Evolutionary conservation across 2,329 filamentous ascomycete genomes (phyloP).

Genomic region (Sporothrix pallida): DNA sequence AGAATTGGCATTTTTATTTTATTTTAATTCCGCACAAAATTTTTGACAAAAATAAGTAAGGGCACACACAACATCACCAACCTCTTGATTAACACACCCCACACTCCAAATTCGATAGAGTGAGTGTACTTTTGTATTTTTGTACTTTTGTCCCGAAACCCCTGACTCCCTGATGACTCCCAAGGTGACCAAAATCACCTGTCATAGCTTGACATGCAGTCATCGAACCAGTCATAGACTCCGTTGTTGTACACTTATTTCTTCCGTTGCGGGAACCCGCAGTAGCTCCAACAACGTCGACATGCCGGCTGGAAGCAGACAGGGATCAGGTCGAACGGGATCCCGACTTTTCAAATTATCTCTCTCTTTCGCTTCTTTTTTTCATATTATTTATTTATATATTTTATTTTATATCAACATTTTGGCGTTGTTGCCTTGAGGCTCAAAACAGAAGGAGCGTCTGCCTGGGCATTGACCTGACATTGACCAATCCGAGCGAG

Average conservation of each 20-base stretch:
- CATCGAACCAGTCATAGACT: background rate
- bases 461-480: slow-evolving; percentile 25
- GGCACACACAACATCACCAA: background rate
- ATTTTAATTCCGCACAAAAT: background rate
- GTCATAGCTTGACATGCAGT: background rate
- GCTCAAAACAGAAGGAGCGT: slow-evolving; percentile 3
- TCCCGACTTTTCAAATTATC: background rate
- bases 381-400: too few relatives aligned
- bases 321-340: background rate
- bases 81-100: background rate
- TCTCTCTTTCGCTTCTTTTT: background rate
- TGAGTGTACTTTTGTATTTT: background rate
- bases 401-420: background rate
- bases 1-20: background rate
- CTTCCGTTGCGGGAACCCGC: slow-evolving; percentile 7
- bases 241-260: background rate
- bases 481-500: background rate
- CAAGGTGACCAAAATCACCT: background rate
- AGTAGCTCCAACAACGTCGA: slow-evolving; percentile 17
- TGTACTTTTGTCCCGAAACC: background rate
- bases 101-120: background rate
- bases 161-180: slow-evolving; percentile 9
- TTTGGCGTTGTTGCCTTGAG: slow-evolving; percentile 27
- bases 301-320: background rate
- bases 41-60: background rate